Evolutionary conservation across 2,329 filamentous ascomycete species (phyloP).

Genomic region (Diplodia mutila): DNA sequence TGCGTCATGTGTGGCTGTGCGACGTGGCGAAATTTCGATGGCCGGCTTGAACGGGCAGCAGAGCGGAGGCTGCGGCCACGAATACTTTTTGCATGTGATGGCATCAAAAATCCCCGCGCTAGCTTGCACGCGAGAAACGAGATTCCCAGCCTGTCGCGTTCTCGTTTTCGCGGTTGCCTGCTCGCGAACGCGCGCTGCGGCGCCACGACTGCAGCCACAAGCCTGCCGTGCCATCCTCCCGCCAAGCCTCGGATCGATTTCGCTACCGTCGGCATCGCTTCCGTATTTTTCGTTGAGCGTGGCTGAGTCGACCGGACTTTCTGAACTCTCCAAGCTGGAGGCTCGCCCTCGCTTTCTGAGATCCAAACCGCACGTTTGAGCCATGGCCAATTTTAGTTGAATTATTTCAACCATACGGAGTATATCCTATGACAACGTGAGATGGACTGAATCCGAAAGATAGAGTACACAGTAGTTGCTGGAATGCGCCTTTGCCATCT

Average conservation of each 20-base stretch:
- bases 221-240: not conserved
- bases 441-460: no score
- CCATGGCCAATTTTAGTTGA: no score
- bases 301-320: not conserved
- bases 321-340: not conserved
- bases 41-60: not conserved
- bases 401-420: no score
- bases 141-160: slow-evolving; percentile 7
- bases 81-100: slow-evolving; percentile 9
- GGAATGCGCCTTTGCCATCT: no score
- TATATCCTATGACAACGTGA: no score
- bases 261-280: no score
- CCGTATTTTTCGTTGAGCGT: slow-evolving; percentile 2
- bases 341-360: not conserved
- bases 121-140: not conserved
- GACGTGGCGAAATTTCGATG: not conserved
- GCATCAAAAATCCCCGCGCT: not conserved
- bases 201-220: not conserved
- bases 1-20: slow-evolving; percentile 23
- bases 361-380: not conserved
- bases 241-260: not conserved
- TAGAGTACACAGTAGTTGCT: no score
- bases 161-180: slow-evolving; percentile 16
- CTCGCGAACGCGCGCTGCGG: no score
- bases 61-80: not conserved